Conservation (phyloP, 129 eudicot genomes). For the Flaveria sonorensis region DNA sequence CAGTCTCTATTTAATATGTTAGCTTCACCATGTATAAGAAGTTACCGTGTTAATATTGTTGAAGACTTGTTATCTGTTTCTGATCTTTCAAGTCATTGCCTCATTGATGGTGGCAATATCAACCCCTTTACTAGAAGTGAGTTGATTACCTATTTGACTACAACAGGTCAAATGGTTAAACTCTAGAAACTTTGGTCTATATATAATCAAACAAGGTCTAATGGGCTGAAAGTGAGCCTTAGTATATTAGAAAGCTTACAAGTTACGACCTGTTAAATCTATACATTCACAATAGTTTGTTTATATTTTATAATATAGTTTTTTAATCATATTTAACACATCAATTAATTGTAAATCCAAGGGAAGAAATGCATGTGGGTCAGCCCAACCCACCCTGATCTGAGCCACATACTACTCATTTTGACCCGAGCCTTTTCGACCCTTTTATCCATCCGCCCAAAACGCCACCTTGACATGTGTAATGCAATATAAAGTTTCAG, state of each 20-base stretch:
- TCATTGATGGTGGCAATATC: too few species aligned
- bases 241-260: not conserved
- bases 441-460: not conserved
- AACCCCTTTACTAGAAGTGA: not conserved
- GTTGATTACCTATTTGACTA: not conserved
- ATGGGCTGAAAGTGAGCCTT: not conserved
- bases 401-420: not conserved
- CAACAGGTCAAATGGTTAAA: not conserved
- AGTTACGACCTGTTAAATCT: not conserved
- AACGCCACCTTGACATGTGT: slow-evolving; percentile 5
- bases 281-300: not conserved
- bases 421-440: not conserved
- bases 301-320: not conserved
- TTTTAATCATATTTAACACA: not conserved
- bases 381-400: not conserved
- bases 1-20: not conserved
- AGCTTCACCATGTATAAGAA: slow-evolving; percentile 8
- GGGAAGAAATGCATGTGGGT: not conserved
- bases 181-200: not conserved
- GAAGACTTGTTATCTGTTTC: not conserved
- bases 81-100: not conserved
- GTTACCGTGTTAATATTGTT: not conserved
- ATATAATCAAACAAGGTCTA: not conserved
- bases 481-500: not conserved
- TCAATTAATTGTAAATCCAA: not conserved